A percentile compares a stretch with the other conserved stretches of the same genome.
Conservation (phyloP, 306 rosid species). For the Cyamopsis tetragonoloba region DNA sequence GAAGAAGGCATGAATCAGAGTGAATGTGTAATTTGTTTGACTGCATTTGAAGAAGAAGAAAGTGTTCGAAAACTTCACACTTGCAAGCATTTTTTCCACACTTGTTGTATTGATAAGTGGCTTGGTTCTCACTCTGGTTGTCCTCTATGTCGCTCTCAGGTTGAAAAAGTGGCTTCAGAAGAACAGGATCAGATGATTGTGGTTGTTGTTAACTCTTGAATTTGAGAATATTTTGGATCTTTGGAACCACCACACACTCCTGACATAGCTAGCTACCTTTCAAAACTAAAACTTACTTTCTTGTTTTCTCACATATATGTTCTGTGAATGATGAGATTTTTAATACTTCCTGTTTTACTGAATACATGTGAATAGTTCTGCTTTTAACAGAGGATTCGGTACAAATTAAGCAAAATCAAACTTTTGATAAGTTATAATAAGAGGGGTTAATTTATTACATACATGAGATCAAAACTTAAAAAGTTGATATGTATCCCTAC, state of each 20-base stretch:
- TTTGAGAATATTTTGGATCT: neutral
- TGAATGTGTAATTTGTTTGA: constrained; percentile 40
- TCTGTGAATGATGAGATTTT: neutral
- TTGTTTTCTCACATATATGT: neutral
- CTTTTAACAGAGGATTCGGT: neutral
- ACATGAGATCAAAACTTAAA: neutral
- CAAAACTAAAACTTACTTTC: neutral
- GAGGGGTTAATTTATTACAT: neutral
- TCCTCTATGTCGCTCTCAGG: constrained; percentile 38
- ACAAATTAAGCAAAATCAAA: neutral
- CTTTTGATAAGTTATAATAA: neutral
- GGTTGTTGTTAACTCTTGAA: constrained; percentile 15
- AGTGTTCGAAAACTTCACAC: constrained; percentile 33
- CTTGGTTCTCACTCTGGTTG: constrained; percentile 36
- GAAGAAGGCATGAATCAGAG: constrained; percentile 20
- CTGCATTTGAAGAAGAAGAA: constrained; percentile 35
- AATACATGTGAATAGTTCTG: neutral
- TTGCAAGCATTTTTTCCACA: constrained; percentile 41
- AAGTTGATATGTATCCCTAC: neutral
- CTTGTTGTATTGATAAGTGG: constrained; percentile 41
- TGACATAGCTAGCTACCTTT: neutral
- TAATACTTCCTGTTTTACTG: neutral
- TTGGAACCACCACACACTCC: neutral
- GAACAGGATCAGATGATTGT: constrained; percentile 16
- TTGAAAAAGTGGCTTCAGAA: constrained; percentile 15